Evolutionary conservation across 495 filamentous ascomycete genomes (phyloP).

Genomic region (Penicillium arizonense): DNA sequence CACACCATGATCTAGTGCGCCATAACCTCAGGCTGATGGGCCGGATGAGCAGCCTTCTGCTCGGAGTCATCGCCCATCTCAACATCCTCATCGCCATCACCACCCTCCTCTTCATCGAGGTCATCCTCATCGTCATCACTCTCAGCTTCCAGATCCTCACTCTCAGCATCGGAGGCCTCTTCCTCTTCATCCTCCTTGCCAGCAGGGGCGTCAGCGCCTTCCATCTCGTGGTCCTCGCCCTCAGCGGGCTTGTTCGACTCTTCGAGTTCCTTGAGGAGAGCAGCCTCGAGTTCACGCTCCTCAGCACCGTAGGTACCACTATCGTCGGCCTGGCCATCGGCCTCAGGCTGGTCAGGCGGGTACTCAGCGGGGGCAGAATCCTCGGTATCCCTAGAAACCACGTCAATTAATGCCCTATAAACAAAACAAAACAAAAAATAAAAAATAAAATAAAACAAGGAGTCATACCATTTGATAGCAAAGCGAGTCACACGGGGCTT

Average conservation of each 20-base stretch:
- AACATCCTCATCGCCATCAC: slow-evolving; percentile 74
- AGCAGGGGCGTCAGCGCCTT: slow-evolving; percentile 59
- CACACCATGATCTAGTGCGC: slow-evolving; percentile 41
- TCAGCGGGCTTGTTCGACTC: slow-evolving; percentile 51
- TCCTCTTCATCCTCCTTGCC: slow-evolving; percentile 67
- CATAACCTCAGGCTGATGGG: slow-evolving; percentile 48
- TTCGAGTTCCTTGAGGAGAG: slow-evolving; percentile 56
- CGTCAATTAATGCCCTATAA: slow-evolving; percentile 2
- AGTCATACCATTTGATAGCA: slow-evolving; percentile 92
- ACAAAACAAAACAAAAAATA: neutral
- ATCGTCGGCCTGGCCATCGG: slow-evolving; percentile 81
- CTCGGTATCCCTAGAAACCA: slow-evolving; percentile 77
- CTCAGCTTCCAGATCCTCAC: slow-evolving; percentile 95
- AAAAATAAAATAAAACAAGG: neutral
- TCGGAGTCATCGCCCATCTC: slow-evolving; percentile 72
- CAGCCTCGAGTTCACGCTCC: slow-evolving; percentile 52
- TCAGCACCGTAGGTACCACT: slow-evolving; percentile 85
- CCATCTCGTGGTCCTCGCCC: slow-evolving; percentile 80
- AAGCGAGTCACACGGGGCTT: slow-evolving; percentile 97
- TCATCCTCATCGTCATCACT: slow-evolving; percentile 88
- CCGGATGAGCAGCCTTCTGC: slow-evolving; percentile 40
- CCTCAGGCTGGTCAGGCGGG: slow-evolving; percentile 95
- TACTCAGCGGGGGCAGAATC: slow-evolving; percentile 94
- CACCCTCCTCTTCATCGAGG: slow-evolving; percentile 69
- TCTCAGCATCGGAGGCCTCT: slow-evolving; percentile 79